Base-by-base conservation (phyloP, 805 yeast genomes). In the Saccharomyces paradoxus region DNA sequence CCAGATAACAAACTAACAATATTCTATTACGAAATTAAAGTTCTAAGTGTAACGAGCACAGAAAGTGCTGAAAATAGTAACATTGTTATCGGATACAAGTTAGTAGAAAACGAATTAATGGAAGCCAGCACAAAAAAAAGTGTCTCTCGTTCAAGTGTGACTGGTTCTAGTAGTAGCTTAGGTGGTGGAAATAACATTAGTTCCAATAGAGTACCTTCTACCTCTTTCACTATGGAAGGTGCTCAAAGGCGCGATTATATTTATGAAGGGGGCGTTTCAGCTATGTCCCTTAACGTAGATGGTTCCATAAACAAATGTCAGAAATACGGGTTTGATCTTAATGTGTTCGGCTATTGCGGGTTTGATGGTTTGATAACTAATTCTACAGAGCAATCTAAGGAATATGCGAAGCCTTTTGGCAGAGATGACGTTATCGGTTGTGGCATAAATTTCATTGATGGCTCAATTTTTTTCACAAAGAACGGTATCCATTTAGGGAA, bases 341-440 rank as follows among this genome's bases (percentile, higher is more conserved):
- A 64, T 9, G 58, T 67, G 29, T 65, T 60, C 52, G 69, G 65
- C 12, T 67, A 64, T 44, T 63, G 63, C 47, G 71, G 71, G 3
- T 56, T 55, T 47, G 69, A 67, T 54, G 72, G 72, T 8, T 58
- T 62, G 9, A 61, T 65, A 22, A 59, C 64, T 8, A 61, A 63
- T 14, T 64, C 63, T 2, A 54, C 61, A 6, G 63, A 62, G 28
- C 56, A 53, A 21, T 17, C 44, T 8, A 56, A 58, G 49, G 50
- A 59, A 8, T 64, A 60, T 48, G 56, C 65, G 8, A 60, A 58
- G 29, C 63, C 67, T 30, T 84, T 79, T 66, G 80, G 83, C 0
- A 64, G 71, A 37, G 78, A 78, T 24, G 96, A 89, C 68, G 74
- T 80, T 2, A 77, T 91, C 58, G 97, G 97, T 0, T 86, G 91